A percentile compares a stretch with the other conserved stretches of the same genome.
phyloP scores from a whole-genome alignment of 179 eudicot species.

The Silene coronaria region DNA sequence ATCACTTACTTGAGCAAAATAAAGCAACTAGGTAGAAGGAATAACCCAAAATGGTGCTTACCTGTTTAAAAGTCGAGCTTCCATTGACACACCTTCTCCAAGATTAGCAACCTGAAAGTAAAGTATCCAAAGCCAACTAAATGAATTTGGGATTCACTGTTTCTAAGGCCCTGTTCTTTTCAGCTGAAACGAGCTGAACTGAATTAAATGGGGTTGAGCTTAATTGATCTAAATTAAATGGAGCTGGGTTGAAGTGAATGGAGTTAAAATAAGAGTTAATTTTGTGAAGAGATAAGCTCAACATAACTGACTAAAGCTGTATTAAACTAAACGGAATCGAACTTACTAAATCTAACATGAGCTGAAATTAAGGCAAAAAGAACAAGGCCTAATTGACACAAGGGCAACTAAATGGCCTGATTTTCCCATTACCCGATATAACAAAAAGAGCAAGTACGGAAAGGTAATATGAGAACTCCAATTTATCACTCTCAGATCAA shows the following conservation, averaged over 20 bases:
- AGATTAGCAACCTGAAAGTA: conserved; percentile 61
- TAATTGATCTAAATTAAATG: too few relatives aligned
- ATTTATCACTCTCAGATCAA: neutral
- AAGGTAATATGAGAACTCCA: neutral
- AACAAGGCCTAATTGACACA: too few relatives aligned
- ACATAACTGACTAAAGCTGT: too few relatives aligned
- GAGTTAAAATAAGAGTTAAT: too few relatives aligned
- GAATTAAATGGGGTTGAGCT: too few relatives aligned
- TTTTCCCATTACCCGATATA: neutral
- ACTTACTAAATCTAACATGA: too few relatives aligned
- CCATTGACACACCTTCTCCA: conserved; percentile 89
- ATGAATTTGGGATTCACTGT: neutral
- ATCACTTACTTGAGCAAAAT: conserved; percentile 24
- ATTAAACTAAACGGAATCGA: too few relatives aligned
- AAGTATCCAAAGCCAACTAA: conserved; percentile 12
- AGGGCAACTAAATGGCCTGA: neutral
- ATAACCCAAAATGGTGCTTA: conserved; percentile 27
- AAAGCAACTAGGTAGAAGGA: conserved; percentile 14
- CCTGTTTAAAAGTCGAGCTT: conserved; percentile 89
- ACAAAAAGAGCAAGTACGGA: neutral
- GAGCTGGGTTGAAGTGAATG: too few relatives aligned
- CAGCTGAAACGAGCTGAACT: too few relatives aligned
- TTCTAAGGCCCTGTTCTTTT: too few relatives aligned
- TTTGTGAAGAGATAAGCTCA: too few relatives aligned
- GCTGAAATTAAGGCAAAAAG: too few relatives aligned